Percentiles rank a stretch among this genome's conserved stretches.
These are phyloP conservation scores for Musa schizocarpa DNA, from an alignment of 176 grass and related monocot species.

Conservation along the genomic window DNA sequence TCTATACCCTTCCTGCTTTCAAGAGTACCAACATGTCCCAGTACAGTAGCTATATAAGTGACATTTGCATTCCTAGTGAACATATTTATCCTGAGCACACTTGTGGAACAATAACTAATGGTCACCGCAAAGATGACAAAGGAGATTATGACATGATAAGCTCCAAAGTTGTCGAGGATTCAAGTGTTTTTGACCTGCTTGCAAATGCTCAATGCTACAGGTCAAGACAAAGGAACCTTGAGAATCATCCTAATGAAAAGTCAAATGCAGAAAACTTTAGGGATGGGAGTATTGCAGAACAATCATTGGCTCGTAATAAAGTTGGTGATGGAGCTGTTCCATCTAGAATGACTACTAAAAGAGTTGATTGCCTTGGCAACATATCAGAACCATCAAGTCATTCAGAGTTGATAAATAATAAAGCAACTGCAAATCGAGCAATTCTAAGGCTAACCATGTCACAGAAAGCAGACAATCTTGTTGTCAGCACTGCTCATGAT, in stretches of 20 bases:
- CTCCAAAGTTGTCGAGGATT: slow-evolving; percentile 27
- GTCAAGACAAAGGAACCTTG: slow-evolving; percentile 48
- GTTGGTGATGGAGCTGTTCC: background rate
- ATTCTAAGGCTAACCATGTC: background rate
- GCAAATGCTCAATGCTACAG: slow-evolving; percentile 52
- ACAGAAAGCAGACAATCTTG: background rate
- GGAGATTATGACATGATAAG: slow-evolving; percentile 21
- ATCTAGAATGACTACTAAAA: background rate
- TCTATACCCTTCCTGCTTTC: slow-evolving; percentile 27
- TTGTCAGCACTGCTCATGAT: background rate
- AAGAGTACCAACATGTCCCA: slow-evolving; percentile 10
- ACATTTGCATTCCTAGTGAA: slow-evolving; percentile 25
- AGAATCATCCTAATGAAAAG: slow-evolving; percentile 21
- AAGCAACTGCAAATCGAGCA: background rate
- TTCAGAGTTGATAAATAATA: background rate
- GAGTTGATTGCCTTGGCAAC: background rate
- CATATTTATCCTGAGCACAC: slow-evolving; percentile 22
- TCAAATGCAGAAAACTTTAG: slow-evolving; percentile 21
- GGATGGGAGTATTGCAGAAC: slow-evolving; percentile 7
- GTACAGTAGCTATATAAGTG: slow-evolving; percentile 21
- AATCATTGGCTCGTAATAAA: background rate
- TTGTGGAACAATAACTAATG: slow-evolving; percentile 20
- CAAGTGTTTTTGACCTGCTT: slow-evolving; percentile 27
- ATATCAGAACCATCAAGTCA: background rate
- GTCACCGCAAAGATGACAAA: slow-evolving; percentile 28